Conservation (phyloP, 2,329 filamentous ascomycete species). For the Zymoseptoria tritici region DNA sequence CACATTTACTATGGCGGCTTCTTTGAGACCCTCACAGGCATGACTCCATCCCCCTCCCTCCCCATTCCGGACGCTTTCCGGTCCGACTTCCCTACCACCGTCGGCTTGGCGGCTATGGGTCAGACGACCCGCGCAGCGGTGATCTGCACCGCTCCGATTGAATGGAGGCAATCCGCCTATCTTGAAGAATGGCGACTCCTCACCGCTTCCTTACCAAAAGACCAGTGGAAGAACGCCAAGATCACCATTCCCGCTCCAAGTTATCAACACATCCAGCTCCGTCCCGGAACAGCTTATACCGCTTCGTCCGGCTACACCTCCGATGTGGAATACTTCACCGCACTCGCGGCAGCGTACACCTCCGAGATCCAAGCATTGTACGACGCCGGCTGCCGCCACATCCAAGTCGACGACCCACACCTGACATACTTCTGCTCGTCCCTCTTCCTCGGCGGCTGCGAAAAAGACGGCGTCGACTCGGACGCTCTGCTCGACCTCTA, state of each 20-base stretch:
- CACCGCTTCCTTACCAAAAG: constrained; percentile 6
- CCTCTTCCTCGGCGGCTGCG: constrained; percentile 17
- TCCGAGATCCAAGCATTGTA: constrained; percentile 20
- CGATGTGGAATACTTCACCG: constrained; percentile 24
- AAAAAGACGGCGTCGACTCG: constrained; percentile 16
- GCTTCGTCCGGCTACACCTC: constrained; percentile 16
- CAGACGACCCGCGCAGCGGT: constrained; percentile 17
- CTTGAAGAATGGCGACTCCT: constrained; percentile 20
- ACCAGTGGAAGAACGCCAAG: constrained; percentile 16
- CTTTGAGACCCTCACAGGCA: constrained; percentile 20
- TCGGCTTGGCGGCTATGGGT: constrained; percentile 12
- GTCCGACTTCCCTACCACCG: constrained; percentile 20
- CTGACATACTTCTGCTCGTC: constrained; percentile 22
- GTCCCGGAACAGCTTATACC: constrained; percentile 22
- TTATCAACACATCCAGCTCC: constrained; percentile 26
- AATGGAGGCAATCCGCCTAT: constrained; percentile 18
- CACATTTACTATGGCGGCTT: constrained; percentile 24
- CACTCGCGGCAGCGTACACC: constrained; percentile 17
- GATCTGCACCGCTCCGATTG: constrained; percentile 16
- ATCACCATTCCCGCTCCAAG: constrained; percentile 25
- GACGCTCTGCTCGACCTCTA: constrained; percentile 19
- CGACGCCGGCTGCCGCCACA: constrained; percentile 16
- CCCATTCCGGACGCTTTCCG: constrained; percentile 18
- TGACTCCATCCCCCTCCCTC: constrained; percentile 9
- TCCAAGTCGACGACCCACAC: constrained; percentile 23